Percentiles rank a stretch among this genome's conserved stretches.
phyloP scores from a whole-genome alignment of 495 filamentous ascomycete species.

The Penicillium cinerascens region DNA sequence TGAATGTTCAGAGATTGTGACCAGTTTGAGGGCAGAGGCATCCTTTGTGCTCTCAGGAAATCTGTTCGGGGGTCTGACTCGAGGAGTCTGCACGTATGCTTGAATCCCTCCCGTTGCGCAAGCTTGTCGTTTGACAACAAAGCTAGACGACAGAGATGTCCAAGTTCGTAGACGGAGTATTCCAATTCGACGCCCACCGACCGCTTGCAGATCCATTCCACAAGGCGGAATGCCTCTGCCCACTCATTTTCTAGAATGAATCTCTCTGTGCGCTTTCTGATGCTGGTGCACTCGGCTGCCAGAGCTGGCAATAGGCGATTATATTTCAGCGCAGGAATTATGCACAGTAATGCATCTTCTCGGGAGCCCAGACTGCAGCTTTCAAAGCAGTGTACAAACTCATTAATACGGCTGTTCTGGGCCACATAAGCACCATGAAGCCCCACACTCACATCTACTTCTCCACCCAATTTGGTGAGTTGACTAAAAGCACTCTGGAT shows the following conservation, averaged over 20 bases:
- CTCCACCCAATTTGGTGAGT: conserved; percentile 17
- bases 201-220: conserved; percentile 30
- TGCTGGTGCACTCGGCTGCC: conserved; percentile 15
- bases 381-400: conserved; percentile 27
- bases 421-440: conserved; percentile 16
- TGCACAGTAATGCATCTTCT: conserved; percentile 38
- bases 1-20: conserved; percentile 9
- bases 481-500: conserved; percentile 12
- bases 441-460: conserved; percentile 13
- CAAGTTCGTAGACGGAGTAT: conserved; percentile 26
- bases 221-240: conserved; percentile 19
- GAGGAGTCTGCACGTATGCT: conserved; percentile 3
- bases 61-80: conserved; percentile 13
- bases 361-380: conserved; percentile 20
- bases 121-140: conserved; percentile 10
- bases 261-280: conserved; percentile 12
- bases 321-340: conserved; percentile 26
- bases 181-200: conserved; percentile 26
- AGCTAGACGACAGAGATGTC: conserved; percentile 27
- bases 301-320: conserved; percentile 24
- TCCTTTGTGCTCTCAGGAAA: background rate
- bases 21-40: background rate
- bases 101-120: conserved; percentile 14
- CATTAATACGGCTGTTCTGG: conserved; percentile 22
- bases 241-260: conserved; percentile 17